Percentiles rank a stretch among this genome's conserved stretches.
phyloP scores from a whole-genome alignment of 2,329 filamentous ascomycete species.

The Fusarium albosuccineum region DNA sequence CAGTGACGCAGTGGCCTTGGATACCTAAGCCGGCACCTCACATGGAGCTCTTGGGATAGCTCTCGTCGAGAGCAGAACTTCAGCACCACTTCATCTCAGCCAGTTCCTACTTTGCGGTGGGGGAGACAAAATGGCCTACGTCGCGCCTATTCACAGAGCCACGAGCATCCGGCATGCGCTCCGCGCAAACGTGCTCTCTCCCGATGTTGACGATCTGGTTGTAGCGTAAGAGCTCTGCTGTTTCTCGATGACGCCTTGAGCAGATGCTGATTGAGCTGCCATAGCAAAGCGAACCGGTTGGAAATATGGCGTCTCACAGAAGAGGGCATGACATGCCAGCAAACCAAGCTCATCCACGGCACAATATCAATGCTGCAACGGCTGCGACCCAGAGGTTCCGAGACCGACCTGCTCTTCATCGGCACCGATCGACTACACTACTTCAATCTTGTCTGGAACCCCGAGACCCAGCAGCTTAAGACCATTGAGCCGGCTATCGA shows the following conservation, averaged over 20 bases:
- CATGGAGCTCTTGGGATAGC: slow-evolving; percentile 47
- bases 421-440: slow-evolving; percentile 92
- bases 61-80: slow-evolving; percentile 41
- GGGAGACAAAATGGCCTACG: slow-evolving; percentile 80
- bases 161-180: slow-evolving; percentile 93
- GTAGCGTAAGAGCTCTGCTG: slow-evolving; percentile 76
- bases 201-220: slow-evolving; percentile 84
- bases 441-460: slow-evolving; percentile 89
- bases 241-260: slow-evolving; percentile 28
- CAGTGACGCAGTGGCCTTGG: slow-evolving; percentile 43
- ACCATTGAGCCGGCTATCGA: slow-evolving; percentile 65
- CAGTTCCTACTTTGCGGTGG: slow-evolving; percentile 5
- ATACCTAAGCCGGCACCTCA: slow-evolving; percentile 10
- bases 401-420: slow-evolving; percentile 89
- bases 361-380: slow-evolving; percentile 87
- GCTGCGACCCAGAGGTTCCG: slow-evolving; percentile 79
- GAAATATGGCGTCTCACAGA: slow-evolving; percentile 82
- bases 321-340: slow-evolving; percentile 74
- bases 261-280: slow-evolving; percentile 46
- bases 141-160: slow-evolving; percentile 92
- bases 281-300: slow-evolving; percentile 84
- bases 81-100: slow-evolving; percentile 14
- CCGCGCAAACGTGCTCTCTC: slow-evolving; percentile 79
- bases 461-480: slow-evolving; percentile 63
- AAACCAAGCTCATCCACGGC: slow-evolving; percentile 82